Evolutionary conservation across 805 yeast genomes (phyloP).

Genomic region (Metschnikowia similis): DNA sequence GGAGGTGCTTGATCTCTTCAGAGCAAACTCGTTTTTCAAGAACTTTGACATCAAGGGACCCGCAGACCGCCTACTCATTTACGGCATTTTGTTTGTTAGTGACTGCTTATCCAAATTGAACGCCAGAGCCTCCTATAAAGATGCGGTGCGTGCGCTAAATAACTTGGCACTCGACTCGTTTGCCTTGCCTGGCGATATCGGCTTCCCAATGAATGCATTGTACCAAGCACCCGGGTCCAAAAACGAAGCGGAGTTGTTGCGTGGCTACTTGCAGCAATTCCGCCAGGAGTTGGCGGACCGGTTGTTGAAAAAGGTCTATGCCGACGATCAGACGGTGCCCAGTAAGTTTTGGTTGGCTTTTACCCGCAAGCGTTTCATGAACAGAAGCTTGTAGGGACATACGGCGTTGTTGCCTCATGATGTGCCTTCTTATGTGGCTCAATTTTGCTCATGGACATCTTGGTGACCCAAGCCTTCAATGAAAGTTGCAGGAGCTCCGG

Average conservation of each 20-base stretch:
- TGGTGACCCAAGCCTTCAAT: too few relatives aligned
- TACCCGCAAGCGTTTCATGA: conserved; percentile 93
- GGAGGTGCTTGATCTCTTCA: conserved; percentile 83
- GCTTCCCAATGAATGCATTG: conserved; percentile 85
- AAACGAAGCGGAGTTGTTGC: conserved; percentile 72
- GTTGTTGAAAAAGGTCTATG: conserved; percentile 68
- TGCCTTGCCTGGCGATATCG: conserved; percentile 90
- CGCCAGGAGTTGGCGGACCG: conserved; percentile 90
- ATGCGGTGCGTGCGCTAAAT: conserved; percentile 66
- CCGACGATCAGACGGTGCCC: conserved; percentile 55
- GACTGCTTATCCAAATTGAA: conserved; percentile 72
- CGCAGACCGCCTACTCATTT: conserved; percentile 86
- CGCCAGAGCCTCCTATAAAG: conserved; percentile 45
- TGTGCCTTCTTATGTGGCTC: too few relatives aligned
- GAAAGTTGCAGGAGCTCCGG: too few relatives aligned
- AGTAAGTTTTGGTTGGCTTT: conserved; percentile 95
- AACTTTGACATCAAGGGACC: conserved; percentile 96
- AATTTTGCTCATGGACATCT: too few relatives aligned
- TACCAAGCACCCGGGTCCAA: conserved; percentile 70
- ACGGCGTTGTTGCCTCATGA: too few relatives aligned
- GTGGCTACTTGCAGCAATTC: conserved; percentile 82
- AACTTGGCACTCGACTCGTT: conserved; percentile 85
- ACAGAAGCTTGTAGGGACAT: conserved; percentile 57
- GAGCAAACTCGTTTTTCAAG: conserved; percentile 94
- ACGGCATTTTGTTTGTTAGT: conserved; percentile 86